Conservation (phyloP, 768 basidiomycete species). For the Mycena alexandri region DNA sequence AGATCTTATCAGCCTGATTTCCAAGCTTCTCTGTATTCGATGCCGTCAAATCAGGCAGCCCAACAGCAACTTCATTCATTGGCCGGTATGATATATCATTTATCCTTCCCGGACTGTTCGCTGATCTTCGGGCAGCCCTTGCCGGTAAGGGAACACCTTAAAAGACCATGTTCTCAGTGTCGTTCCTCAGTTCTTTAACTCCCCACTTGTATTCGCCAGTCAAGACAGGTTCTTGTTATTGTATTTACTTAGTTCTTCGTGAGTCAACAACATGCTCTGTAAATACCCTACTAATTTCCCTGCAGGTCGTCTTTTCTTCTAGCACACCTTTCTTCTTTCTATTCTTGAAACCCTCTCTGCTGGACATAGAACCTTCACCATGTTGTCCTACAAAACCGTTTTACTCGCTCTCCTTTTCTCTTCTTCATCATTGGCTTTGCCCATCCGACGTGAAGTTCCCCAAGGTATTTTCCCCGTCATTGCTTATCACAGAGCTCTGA, state of each 20-base stretch:
- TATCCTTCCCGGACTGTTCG: too few species aligned
- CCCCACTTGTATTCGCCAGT: constrained; percentile 53
- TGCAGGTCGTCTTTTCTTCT: constrained; percentile 42
- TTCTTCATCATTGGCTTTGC: constrained; percentile 52
- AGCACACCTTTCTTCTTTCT: constrained; percentile 21
- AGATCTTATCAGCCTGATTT: too few species aligned
- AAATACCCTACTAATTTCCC: neutral
- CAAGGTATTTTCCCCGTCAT: constrained; percentile 58
- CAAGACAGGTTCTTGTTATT: constrained; percentile 68
- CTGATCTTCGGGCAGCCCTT: too few species aligned
- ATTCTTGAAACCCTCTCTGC: constrained; percentile 43
- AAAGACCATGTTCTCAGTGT: constrained; percentile 14
- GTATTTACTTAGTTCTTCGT: constrained; percentile 48
- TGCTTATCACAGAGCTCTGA: neutral
- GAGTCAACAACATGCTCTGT: constrained; percentile 21
- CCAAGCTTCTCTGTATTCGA: too few species aligned
- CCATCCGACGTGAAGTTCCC: constrained; percentile 71
- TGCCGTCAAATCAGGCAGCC: too few species aligned
- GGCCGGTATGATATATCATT: too few species aligned
- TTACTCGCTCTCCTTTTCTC: constrained; percentile 53
- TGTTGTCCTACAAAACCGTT: constrained; percentile 53
- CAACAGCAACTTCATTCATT: too few species aligned
- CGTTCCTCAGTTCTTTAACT: constrained; percentile 37
- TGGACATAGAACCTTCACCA: constrained; percentile 43
- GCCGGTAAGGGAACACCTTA: neutral